A percentile compares a stretch with the other conserved stretches of the same genome.
phyloP scores from a whole-genome alignment of 148 eudicot species.

The Mesembryanthemum crystallinum region DNA sequence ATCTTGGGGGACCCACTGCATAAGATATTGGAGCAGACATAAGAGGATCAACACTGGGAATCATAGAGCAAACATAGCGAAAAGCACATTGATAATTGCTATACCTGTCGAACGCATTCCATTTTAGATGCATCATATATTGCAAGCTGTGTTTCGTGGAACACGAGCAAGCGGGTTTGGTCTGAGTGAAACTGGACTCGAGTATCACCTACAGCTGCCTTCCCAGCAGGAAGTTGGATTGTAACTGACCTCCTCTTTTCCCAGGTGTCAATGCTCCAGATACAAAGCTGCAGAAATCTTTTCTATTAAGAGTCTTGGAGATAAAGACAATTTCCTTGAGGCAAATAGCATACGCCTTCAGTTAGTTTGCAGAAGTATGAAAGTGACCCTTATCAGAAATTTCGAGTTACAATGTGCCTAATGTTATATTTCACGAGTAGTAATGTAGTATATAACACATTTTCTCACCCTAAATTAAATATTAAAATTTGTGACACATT shows the following conservation, averaged over 20 bases:
- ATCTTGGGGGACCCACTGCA: conserved; percentile 91
- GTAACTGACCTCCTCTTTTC: conserved; percentile 62
- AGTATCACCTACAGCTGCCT: conserved; percentile 71
- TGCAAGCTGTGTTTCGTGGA: conserved; percentile 86
- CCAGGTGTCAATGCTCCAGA: conserved; percentile 90
- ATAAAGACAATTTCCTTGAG: too few relatives aligned
- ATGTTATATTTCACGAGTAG: background rate
- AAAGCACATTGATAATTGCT: background rate
- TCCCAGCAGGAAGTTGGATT: conserved; percentile 74
- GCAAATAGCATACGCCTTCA: background rate
- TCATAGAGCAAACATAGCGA: background rate
- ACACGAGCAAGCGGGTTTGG: conserved; percentile 69
- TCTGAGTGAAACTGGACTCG: conserved; percentile 82
- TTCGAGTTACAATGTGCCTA: background rate
- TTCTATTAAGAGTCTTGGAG: background rate
- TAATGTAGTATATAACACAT: too few relatives aligned
- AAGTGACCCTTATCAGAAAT: background rate
- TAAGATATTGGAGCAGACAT: conserved; percentile 56
- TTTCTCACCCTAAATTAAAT: too few relatives aligned
- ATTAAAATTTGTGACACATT: background rate
- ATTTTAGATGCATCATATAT: conserved; percentile 85
- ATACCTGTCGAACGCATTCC: conserved; percentile 76
- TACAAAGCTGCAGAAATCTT: conserved; percentile 51
- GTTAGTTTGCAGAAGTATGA: background rate
- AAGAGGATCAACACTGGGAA: conserved; percentile 1